Base-by-base conservation (phyloP, 2,329 filamentous ascomycete genomes). In the Pestalotiopsis sp. region DNA sequence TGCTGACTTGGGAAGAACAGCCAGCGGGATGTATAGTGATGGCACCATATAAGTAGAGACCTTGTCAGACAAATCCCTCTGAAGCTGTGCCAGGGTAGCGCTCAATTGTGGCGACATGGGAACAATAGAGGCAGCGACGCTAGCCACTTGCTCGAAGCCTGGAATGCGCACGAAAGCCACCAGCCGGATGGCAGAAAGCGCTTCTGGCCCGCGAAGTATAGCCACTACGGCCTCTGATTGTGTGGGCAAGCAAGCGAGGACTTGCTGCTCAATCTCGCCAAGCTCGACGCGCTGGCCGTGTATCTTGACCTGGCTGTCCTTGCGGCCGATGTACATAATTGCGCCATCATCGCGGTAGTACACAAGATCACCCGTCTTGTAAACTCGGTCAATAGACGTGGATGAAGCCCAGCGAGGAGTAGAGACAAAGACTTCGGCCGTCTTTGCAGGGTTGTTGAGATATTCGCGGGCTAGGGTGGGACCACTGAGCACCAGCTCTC, bases 281-380 rank as follows among this genome's bases (percentile, higher is more conserved):
- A 69, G 58, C 58, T 69, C 68, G 1, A 69, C 30, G 30, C 68
- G 55, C 39, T 67, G 68, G 4, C 68, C 68, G 4, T 59, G 66
- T 4, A 69, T 64, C 38, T 69, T 69, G 56, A 67, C 44, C 38
- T 69, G 66, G 9, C 48, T 65, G 58, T 69, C 62, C 58, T 69
- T 69, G 35, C 68, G 65, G 11, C 68, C 64, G 11, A 69, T 52
- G 20, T 66, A 80, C 69, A 69, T 79, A 75, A 56, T 59, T 3
- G 14, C 62, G 14, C 78, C 77, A 65, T 81, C 75, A 1, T 70
- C 69, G 56, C 76, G 68, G 40, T 80, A 80, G 58, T 71, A 72
- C n/a, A 73, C 81, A 5, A 82, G 74, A 68, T 83, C 81, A 39
- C 81, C 81, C 3, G 81, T 81, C 59, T 76, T 77, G 69, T 81